Percentiles rank a stretch among this genome's conserved stretches.
phyloP scores from a whole-genome alignment of 2,329 filamentous ascomycete genomes.

The Aspergillus quadricinctus region DNA sequence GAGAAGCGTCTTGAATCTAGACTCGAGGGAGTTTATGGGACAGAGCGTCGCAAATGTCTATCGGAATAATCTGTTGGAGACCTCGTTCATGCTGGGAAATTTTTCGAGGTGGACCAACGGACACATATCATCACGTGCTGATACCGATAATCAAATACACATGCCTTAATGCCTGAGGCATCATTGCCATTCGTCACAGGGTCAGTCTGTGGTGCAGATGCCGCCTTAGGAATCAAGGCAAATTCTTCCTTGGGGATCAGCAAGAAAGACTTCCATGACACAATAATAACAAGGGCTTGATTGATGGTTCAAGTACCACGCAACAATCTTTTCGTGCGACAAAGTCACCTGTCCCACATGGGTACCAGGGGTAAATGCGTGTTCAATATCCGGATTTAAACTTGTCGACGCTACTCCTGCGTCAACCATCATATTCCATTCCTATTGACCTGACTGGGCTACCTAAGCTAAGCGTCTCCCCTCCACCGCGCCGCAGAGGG shows the following conservation, averaged over 20 bases:
- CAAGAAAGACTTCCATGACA: background rate
- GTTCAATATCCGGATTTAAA: background rate
- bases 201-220: background rate
- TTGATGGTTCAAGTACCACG: background rate
- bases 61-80: conserved; percentile 15
- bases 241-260: background rate
- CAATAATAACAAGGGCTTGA: background rate
- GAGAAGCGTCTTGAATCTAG: background rate
- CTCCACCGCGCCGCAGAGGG: conserved; percentile 19
- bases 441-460: background rate
- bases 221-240: conserved; percentile 13
- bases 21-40: conserved; percentile 6
- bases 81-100: conserved; percentile 32
- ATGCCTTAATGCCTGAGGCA: conserved; percentile 17
- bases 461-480: conserved; percentile 18
- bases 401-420: background rate
- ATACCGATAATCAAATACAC: conserved; percentile 25
- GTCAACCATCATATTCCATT: background rate
- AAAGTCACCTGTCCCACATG: background rate
- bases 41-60: conserved; percentile 23
- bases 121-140: conserved; percentile 40
- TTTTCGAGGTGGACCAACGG: conserved; percentile 35
- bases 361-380: background rate
- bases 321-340: background rate
- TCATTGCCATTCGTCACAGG: conserved; percentile 2